Conservation (phyloP, 257 asterid species). For the Gardenia jasminoides region DNA sequence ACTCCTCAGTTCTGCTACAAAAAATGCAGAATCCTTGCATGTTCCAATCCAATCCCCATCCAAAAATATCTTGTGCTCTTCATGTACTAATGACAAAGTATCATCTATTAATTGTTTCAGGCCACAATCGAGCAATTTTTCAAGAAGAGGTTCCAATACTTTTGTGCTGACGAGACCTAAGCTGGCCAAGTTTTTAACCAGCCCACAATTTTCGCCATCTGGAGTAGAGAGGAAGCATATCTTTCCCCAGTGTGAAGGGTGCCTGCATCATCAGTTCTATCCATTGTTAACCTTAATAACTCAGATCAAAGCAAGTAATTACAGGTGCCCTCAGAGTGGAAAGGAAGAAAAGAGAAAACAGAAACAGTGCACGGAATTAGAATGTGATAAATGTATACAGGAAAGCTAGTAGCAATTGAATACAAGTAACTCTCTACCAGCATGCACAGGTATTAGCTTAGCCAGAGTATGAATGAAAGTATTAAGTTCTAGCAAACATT, state of each 20-base stretch:
- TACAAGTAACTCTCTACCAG: not conserved
- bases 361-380: not conserved
- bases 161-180: conserved; percentile 77
- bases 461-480: not conserved
- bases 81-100: conserved; percentile 38
- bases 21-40: conserved; percentile 64
- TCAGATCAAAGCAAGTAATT: not conserved
- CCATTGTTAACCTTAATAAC: conserved; percentile 21
- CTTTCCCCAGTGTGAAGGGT: conserved; percentile 98
- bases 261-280: conserved; percentile 50
- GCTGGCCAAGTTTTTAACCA: conserved; percentile 88
- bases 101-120: conserved; percentile 65
- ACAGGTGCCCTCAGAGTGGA: not conserved
- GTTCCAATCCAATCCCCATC: conserved; percentile 94
- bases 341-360: not conserved
- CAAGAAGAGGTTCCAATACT: conserved; percentile 43
- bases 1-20: conserved; percentile 62
- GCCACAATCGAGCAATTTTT: conserved; percentile 59
- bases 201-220: conserved; percentile 97
- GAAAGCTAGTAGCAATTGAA: not conserved
- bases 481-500: not conserved
- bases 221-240: conserved; percentile 91
- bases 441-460: not conserved
- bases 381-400: not conserved
- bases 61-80: conserved; percentile 62